Base-by-base conservation (phyloP, 2,329 filamentous ascomycete species). In the Tolypocladium ophioglossoides region DNA sequence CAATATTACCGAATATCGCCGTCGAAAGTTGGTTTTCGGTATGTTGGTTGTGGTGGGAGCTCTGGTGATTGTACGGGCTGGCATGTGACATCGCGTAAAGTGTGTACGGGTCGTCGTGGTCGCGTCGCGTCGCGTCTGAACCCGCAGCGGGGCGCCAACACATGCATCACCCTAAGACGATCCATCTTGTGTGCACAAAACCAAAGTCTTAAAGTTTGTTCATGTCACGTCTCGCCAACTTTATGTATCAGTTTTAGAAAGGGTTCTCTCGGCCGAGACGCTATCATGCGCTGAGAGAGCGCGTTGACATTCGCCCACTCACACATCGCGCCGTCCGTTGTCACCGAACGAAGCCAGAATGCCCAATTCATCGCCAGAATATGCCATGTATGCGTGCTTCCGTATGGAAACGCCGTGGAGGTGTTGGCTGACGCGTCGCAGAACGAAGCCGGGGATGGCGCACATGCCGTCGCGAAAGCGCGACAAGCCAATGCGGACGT, bases 401-500 rank as follows among this genome's bases (percentile, higher is more conserved):
- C n/a, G 7, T 20, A 1, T 3, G 14, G 20, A 7, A n/a, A 44
- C 16, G 5, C 1, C 14, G 7, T 30, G 20, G 18, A 20, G 12
- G 3, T 32, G 2, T 5, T 35, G 7, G 4, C 55, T 64, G 4
- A 66, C 54, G 1, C 3, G 2, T 8, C n/a, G 10, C 22, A 72
- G 70, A 65, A 67, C 66, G n/a, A 66, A 67, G 52, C 61, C 56
- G 8, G 59, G 62, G 53, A 59, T 66, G 56, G 38, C 55, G 40
- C 49, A 59, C 35, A 58, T 56, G 18, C 54, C 54, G 10, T 52
- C 63, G 22, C 64, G 63, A 54, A 63, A 63, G 39, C 66, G 69
- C 52, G 63, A 63, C 52, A 71, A 69, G 55, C 63, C 67, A 5
- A 58, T 73, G 16, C 67, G 70, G 54, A 75, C 73, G 14, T 75